These are phyloP conservation scores for Begonia fuchsioides DNA, from an alignment of 306 rosid species.

Conservation along the genomic window DNA sequence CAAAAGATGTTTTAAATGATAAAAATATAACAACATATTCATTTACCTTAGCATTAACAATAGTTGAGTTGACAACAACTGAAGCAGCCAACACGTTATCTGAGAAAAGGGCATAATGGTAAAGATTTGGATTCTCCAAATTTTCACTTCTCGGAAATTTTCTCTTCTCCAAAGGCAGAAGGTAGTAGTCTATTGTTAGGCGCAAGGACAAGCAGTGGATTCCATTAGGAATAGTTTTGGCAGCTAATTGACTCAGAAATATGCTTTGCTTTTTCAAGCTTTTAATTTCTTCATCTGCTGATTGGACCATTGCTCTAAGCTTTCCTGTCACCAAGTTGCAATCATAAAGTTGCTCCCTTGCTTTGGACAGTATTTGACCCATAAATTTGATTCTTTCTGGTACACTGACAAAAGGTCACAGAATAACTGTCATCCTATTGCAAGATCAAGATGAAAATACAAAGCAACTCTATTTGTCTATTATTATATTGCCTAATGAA, in stretches of 20 bases:
- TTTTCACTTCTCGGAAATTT: constrained; percentile 80
- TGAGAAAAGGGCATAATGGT: constrained; percentile 94
- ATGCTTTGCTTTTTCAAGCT: constrained; percentile 89
- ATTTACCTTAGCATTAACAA: constrained; percentile 68
- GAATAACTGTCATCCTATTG: neutral
- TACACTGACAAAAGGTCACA: constrained; percentile 40
- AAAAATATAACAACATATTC: neutral
- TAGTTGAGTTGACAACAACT: constrained; percentile 83
- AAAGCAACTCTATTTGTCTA: no score
- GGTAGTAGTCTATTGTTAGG: constrained; percentile 83
- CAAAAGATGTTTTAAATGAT: neutral
- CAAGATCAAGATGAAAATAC: no score
- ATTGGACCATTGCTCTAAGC: constrained; percentile 90
- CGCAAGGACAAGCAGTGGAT: constrained; percentile 95
- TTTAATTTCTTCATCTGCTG: constrained; percentile 87
- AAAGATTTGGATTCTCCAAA: constrained; percentile 65
- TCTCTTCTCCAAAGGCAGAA: constrained; percentile 71
- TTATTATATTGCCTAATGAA: no score
- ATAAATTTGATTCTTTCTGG: constrained; percentile 57
- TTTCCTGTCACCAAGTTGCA: constrained; percentile 83
- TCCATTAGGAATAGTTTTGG: constrained; percentile 93
- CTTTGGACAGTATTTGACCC: constrained; percentile 82
- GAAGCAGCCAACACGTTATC: constrained; percentile 99
- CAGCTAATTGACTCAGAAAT: constrained; percentile 94
- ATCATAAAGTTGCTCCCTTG: constrained; percentile 73